phyloP scores from a whole-genome alignment of 495 filamentous ascomycete genomes.

The Penicillium alfredii region DNA sequence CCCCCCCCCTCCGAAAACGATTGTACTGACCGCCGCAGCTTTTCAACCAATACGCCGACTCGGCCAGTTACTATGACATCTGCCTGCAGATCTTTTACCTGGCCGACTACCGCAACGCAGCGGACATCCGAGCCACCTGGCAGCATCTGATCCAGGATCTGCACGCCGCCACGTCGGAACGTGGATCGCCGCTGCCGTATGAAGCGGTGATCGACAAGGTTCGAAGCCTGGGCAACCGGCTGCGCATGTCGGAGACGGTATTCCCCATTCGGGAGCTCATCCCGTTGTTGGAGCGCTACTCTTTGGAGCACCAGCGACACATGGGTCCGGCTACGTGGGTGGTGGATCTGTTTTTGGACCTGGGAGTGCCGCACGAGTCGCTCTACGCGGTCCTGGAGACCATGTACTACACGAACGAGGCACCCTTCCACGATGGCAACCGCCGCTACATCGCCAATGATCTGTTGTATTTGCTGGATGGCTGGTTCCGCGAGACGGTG shows the following conservation, averaged over 20 bases:
- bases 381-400: conserved; percentile 71
- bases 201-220: conserved; percentile 71
- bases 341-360: conserved; percentile 68
- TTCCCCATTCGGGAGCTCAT: conserved; percentile 65
- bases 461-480: conserved; percentile 53
- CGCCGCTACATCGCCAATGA: conserved; percentile 55
- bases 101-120: conserved; percentile 78
- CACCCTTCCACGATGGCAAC: conserved; percentile 68
- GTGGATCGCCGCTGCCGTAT: conserved; percentile 58
- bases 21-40: conserved; percentile 41
- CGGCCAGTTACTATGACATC: conserved; percentile 84
- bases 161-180: conserved; percentile 55
- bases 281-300: conserved; percentile 72
- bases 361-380: conserved; percentile 68
- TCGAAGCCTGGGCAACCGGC: conserved; percentile 69
- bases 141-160: conserved; percentile 65
- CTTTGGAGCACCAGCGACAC: conserved; percentile 62
- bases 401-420: conserved; percentile 77
- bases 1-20: not conserved
- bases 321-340: conserved; percentile 72
- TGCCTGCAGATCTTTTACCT: conserved; percentile 84
- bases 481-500: conserved; percentile 59
- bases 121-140: conserved; percentile 80
- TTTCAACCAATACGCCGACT: conserved; percentile 84
- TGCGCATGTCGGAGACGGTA: conserved; percentile 68